Conservation (phyloP, 257 asterid genomes). For the Fraxinus cuspidata region DNA sequence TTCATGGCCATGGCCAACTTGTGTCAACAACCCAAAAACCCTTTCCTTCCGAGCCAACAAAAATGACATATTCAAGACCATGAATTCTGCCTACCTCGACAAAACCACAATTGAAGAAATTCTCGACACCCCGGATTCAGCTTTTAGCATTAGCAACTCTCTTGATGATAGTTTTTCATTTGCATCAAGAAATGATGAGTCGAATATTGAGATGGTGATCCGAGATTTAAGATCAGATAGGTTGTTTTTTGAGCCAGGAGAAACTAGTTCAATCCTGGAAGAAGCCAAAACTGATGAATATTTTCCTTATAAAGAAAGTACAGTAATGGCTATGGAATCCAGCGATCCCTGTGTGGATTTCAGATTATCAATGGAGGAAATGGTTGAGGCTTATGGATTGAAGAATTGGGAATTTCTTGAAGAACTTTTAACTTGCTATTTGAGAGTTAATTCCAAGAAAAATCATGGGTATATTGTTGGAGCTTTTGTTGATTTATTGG, state of each 20-base stretch:
- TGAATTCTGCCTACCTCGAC: slow-evolving; percentile 34
- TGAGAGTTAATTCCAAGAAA: slow-evolving; percentile 46
- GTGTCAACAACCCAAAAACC: slow-evolving; percentile 53
- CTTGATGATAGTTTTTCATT: slow-evolving; percentile 14
- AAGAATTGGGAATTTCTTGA: slow-evolving; percentile 60
- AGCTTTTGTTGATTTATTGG: slow-evolving; percentile 71
- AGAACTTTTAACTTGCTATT: slow-evolving; percentile 58
- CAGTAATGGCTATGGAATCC: slow-evolving; percentile 55
- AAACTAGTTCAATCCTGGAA: slow-evolving; percentile 58
- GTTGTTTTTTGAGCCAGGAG: slow-evolving; percentile 73
- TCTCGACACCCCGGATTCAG: background rate
- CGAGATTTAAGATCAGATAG: slow-evolving; percentile 62
- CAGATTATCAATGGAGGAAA: slow-evolving; percentile 74
- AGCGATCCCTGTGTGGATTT: slow-evolving; percentile 64
- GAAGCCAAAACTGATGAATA: slow-evolving; percentile 30
- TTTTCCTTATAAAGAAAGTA: slow-evolving; percentile 28
- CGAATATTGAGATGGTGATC: slow-evolving; percentile 35
- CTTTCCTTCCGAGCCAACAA: slow-evolving; percentile 51
- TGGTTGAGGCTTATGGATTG: slow-evolving; percentile 60
- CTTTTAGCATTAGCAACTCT: background rate
- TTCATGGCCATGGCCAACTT: slow-evolving; percentile 61
- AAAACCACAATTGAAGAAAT: slow-evolving; percentile 12
- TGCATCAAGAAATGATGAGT: slow-evolving; percentile 4
- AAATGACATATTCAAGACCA: slow-evolving; percentile 34
- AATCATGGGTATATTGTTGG: slow-evolving; percentile 65